Base-by-base conservation (phyloP, 2,329 filamentous ascomycete species). In the Botrytis squamosa region DNA sequence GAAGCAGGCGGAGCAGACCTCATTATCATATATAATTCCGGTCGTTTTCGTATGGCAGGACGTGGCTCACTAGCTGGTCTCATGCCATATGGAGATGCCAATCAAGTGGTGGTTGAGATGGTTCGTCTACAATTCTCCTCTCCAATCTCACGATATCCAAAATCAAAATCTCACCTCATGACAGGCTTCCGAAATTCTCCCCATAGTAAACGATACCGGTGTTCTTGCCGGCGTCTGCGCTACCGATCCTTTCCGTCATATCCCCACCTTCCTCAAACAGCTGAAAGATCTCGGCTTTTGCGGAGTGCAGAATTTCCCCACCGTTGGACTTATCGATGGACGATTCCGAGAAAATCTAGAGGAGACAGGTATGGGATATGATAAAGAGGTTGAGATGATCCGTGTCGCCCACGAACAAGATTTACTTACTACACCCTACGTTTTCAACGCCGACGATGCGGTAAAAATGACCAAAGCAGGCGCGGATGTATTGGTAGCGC, bases 251-350 rank as follows among this genome's bases (percentile, higher is more conserved):
- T 92, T 92, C 82, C 85, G 89, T 44, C 84, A 86, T 73, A 92
- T 92, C 80, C 82, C 85, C 3, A 79, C 81, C 8, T 92, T 93
- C 78, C 84, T 93, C 25, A 79, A 81, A 29, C 86, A 92, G 79
- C 83, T 93, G 52, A 86, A 87, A 72, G 85, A 85, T 1, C 81
- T 91, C 25, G 91, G 91, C 0, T 92, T 93, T 76, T 87, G 88
- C 2, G 91, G 91, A 2, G 86, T 93, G 22, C 91, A 93, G 80
- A 93, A 93, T 78, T 93, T 93, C 79, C 91, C 91, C 1, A 93
- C 91, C 0, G 90, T 93, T 2, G 91, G 91, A 0, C 83, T 93
- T 36, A 90, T 93, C 52, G 91, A 93, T 80, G 91, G 90, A 1
- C 85, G 85, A 20, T 93, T 93, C 79, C 86, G 91, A 20, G 85